Evolutionary conservation across 805 yeast genomes (phyloP).

Genomic region (Barnettozyma sp.): DNA sequence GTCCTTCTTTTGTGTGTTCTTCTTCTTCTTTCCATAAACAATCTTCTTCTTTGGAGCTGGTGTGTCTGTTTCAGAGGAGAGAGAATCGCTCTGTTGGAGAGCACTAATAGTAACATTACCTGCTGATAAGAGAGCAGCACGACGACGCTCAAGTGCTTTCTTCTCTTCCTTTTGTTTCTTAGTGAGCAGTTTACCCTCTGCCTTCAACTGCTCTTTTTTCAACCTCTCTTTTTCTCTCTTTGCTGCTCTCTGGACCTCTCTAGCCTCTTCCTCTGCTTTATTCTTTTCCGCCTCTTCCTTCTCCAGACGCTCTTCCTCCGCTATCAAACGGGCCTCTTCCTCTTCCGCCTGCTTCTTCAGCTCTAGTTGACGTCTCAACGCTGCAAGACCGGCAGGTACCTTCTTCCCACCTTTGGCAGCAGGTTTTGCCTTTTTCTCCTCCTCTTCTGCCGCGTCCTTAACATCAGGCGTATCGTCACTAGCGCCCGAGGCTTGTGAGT

Average conservation of each 20-base stretch:
- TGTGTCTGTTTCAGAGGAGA: constrained; percentile 8
- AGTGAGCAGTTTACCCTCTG: constrained; percentile 91
- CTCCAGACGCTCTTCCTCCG: constrained; percentile 56
- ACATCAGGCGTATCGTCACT: too few relatives aligned
- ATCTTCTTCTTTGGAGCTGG: constrained; percentile 47
- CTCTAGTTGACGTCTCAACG: constrained; percentile 83
- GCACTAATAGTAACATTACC: constrained; percentile 74
- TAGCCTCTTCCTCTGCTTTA: constrained; percentile 37
- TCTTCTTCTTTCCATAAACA: constrained; percentile 69
- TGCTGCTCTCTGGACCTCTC: constrained; percentile 49
- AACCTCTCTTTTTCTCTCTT: constrained; percentile 85
- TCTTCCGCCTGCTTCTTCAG: constrained; percentile 83
- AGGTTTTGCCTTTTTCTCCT: constrained; percentile 29
- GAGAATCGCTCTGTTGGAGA: constrained; percentile 35
- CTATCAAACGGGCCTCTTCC: constrained; percentile 65
- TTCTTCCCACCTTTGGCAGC: constrained; percentile 52
- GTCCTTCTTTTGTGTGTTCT: constrained; percentile 27
- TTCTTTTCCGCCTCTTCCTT: constrained; percentile 44
- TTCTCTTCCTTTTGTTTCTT: constrained; percentile 95
- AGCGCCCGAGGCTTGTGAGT: constrained; percentile 15
- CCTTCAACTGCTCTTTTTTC: constrained; percentile 85
- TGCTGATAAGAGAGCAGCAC: constrained; percentile 71
- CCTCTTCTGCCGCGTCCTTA: constrained; percentile 16
- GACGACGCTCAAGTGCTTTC: constrained; percentile 78
- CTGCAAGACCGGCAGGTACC: constrained; percentile 87